Base-by-base conservation (phyloP, 192 early-diverging fungal genomes). In the Lobosporangium transversale region DNA sequence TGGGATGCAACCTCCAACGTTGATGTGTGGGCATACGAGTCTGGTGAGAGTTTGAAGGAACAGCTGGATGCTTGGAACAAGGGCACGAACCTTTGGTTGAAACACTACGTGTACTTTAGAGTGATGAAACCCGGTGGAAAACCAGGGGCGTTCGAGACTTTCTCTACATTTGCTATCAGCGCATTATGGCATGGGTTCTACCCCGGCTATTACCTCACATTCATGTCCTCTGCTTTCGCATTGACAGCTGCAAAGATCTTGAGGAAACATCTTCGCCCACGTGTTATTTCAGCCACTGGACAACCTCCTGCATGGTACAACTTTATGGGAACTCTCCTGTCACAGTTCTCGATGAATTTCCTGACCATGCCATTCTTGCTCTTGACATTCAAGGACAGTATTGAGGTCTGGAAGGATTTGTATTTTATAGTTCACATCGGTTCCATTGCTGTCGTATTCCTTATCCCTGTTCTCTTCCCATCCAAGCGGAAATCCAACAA, bases 131-230 rank as follows among this genome's bases (percentile, higher is more conserved):
- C 71, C 1, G 89, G 84, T 14, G 58, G 65, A 27, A 90, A 90
- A 42, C 81, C 89, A 9, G 84, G 79, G 32, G 78, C 81, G 1
- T 21, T 79, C 7, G 89, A 93, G n/a, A 90, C 89, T 0, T 56
- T 95, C 29, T 65, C 85, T 26, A 97, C 96, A 7, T 97, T 94
- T 69, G 74, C 86, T 12, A 88, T 91, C 4, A 94, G 92, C 31
- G 94, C 97, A 15, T 86, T 97, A 58, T 99, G 97, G 97, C 97
- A 99, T 64, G 97, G 97, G 32, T 97, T 97, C 80, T 90, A 91
- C 64, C 91, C 93, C 11, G 94, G 92, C 26, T 94, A 94, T 70
- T 94, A 94, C 66, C 68, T 85, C 81, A 85, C 79, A 83, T 80
- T 83, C 18, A 58, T 60, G 26, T 71, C 58, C 2, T 43, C 67